Evolutionary conservation across 139 green algal species (phyloP), one percentile per base, ranked within the genome.

Genomic region (Bryopsis sp.): DNA sequence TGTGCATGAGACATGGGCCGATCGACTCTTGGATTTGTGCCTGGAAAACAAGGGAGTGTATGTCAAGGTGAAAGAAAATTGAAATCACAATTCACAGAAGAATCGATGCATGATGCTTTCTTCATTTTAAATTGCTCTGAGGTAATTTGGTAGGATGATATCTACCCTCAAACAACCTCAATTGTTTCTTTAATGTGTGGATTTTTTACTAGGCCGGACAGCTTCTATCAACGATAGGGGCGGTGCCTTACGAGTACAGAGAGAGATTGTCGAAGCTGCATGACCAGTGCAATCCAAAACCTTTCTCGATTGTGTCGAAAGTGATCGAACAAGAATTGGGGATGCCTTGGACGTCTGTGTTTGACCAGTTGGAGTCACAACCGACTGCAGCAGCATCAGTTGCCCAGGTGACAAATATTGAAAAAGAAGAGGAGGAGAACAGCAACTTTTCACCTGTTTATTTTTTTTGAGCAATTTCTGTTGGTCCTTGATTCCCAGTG

Each of bases 371-470:
- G 8, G 58, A 65, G 6, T 31, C 39, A 65, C 6, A n/a, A 6
- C 32, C 58, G 7, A 65, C 58, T 24, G 58, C 58, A n/a, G 58
- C 58, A n/a, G 58, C 58, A 3, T 65, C 58, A 3, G 43, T 65
- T n/a, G 58, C 58, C 3, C 58, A 65, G 24, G 50, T n/a, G n/a
- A n/a, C n/a, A n/a, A n/a, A n/a, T n/a, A n/a, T n/a, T n/a, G n/a
- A n/a, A n/a, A n/a, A n/a, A n/a, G n/a, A n/a, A n/a, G n/a, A n/a
- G n/a, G n/a, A n/a, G n/a, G n/a, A n/a, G n/a, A n/a, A n/a, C n/a
- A n/a, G n/a, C n/a, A n/a, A n/a, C n/a, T n/a, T n/a, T n/a, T n/a
- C n/a, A n/a, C n/a, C n/a, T n/a, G n/a, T n/a, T n/a, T n/a, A n/a
- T n/a, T n/a, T n/a, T n/a, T n/a, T n/a, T n/a, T n/a, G n/a, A n/a